Evolutionary conservation across 495 filamentous ascomycete genomes (phyloP), one percentile per base, ranked within the genome.

Genomic region (Rhizodiscina lignyota): DNA sequence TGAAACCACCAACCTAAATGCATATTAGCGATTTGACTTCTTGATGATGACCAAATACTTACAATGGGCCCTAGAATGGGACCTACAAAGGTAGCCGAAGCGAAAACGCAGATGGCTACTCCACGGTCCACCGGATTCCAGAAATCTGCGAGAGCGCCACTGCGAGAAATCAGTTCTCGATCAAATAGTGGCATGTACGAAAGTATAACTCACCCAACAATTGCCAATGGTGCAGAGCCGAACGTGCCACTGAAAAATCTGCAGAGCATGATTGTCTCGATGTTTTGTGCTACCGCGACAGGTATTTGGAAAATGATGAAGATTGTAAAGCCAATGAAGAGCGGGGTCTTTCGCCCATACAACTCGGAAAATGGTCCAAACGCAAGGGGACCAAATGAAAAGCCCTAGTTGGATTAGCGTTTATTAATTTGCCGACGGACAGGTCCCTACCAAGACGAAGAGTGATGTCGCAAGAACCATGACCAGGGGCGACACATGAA

Each of bases 291-390:
- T 3, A 76, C 62, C 4, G 70, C 73, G 13, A 70, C 64, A 8
- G 69, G 69, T 24, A 78, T 68, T 36, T 72, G 61, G 47, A 77
- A 76, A 38, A 74, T 64, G n/a, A 60, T 56, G 42, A 77, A 74
- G 32, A 67, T 34, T 30, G 59, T 30, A 39, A 66, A 66, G 22
- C 72, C 71, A n/a, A 59, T 42, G 45, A 73, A 67, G 8, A 79
- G 46, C 3, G 72, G 73, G 11, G 52, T 34, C 21, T 61, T 66
- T 32, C 72, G 64, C 5, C 74, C 72, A 40, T 62, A 68, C 4
- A 70, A 51, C 42, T 77, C 72, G 5, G 68, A 70, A 2, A 69
- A 29, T 3, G 70, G 72, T 3, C 63, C 70, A 57, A 61, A 77
- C 20, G 64, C 32, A 4, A 68, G 36, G 17, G 72, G 72, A 13